These are phyloP conservation scores for Myriosclerotinia scirpicola DNA, from an alignment of 2,329 filamentous ascomycete genomes.

Conservation along the genomic window DNA sequence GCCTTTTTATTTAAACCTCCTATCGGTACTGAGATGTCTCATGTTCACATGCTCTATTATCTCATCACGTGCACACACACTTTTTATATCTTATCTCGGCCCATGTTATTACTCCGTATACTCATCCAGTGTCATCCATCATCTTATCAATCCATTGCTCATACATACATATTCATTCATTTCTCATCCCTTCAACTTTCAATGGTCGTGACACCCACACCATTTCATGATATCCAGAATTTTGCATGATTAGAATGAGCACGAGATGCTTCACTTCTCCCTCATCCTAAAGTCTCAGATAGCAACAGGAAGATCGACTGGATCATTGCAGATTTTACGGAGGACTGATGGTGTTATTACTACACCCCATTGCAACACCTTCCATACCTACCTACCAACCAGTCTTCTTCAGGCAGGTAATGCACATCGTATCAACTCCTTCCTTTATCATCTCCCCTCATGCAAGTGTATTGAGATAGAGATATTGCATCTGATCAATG, in stretches of 20 bases:
- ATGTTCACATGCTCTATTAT: no score
- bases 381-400: neutral
- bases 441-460: slow-evolving; percentile 5
- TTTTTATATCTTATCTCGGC: neutral
- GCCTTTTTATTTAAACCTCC: no score
- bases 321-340: neutral
- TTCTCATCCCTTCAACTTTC: neutral
- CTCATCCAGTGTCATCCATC: neutral
- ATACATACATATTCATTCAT: neutral
- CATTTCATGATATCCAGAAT: no score
- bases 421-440: slow-evolving; percentile 12
- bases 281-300: neutral
- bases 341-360: slow-evolving; percentile 14
- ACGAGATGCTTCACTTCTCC: neutral
- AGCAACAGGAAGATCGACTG: neutral
- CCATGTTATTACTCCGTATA: neutral
- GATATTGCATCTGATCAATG: slow-evolving; percentile 8
- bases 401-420: slow-evolving; percentile 23
- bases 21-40: no score
- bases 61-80: neutral
- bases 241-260: neutral
- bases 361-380: slow-evolving; percentile 3
- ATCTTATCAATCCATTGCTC: no score
- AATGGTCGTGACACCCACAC: slow-evolving; percentile 4
- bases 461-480: slow-evolving; percentile 12